Percentiles rank a stretch among this genome's conserved stretches.
Conservation (phyloP, 2,329 filamentous ascomycete genomes). For the Fusarium bactridioides region DNA sequence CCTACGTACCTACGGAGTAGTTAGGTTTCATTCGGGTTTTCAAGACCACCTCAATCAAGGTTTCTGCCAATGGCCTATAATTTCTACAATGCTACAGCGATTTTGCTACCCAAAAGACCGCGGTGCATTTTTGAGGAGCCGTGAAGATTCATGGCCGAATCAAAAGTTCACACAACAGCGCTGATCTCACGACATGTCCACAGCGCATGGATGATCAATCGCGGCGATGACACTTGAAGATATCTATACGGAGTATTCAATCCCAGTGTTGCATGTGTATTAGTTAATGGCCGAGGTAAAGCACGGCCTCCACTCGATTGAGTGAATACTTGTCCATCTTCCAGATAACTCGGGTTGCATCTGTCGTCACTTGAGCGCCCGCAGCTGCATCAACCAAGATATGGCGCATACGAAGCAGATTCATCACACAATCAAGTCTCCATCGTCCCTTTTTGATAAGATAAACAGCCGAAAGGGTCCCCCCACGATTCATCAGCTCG, state of each 20-base stretch:
- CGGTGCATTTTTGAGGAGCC: not conserved
- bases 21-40: slow-evolving; percentile 26
- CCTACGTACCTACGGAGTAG: not conserved
- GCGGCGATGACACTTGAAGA: not conserved
- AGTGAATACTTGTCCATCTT: not conserved
- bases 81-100: slow-evolving; percentile 1
- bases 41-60: slow-evolving; percentile 18
- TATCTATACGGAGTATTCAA: not conserved
- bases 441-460: slow-evolving; percentile 24
- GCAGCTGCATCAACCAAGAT: slow-evolving; percentile 32
- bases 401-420: slow-evolving; percentile 20
- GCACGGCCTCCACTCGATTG: slow-evolving; percentile 10
- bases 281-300: not conserved
- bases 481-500: slow-evolving; percentile 37
- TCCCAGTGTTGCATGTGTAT: not conserved
- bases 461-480: slow-evolving; percentile 30
- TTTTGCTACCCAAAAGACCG: not conserved
- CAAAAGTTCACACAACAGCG: slow-evolving; percentile 18
- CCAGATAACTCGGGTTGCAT: slow-evolving; percentile 17
- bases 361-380: slow-evolving; percentile 31
- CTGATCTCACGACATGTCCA: slow-evolving; percentile 23
- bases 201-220: slow-evolving; percentile 9
- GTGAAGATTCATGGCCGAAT: not conserved
- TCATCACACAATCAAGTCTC: slow-evolving; percentile 2
- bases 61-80: slow-evolving; percentile 7